A percentile compares a stretch with the other conserved stretches of the same genome.
Conservation (phyloP, 805 yeast genomes). For the Grigorovia transvaalensis region DNA sequence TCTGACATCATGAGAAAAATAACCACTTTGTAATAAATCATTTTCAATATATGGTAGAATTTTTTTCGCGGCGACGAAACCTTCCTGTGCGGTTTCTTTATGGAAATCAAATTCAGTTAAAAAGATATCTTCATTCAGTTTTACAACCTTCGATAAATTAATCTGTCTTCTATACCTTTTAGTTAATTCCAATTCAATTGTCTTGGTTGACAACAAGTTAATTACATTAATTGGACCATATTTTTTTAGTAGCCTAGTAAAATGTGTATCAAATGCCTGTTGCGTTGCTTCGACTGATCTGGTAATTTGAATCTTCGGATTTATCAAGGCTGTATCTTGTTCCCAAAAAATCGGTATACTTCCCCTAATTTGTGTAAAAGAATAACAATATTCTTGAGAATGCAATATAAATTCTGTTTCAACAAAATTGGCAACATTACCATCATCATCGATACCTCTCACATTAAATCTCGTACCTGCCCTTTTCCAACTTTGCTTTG, state of each 20-base stretch:
- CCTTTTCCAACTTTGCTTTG: constrained; percentile 89
- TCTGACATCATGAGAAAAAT: constrained; percentile 59
- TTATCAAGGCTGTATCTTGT: constrained; percentile 79
- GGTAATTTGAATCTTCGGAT: constrained; percentile 80
- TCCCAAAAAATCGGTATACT: constrained; percentile 97
- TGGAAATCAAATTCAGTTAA: constrained; percentile 91
- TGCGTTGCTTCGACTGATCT: constrained; percentile 87
- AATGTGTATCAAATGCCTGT: constrained; percentile 79
- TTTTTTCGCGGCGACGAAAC: constrained; percentile 71
- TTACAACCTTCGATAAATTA: constrained; percentile 28
- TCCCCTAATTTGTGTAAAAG: constrained; percentile 85
- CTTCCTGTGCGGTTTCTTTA: constrained; percentile 78
- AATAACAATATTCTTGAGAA: constrained; percentile 44
- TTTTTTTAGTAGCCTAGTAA: constrained; percentile 52
- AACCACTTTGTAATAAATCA: constrained; percentile 69
- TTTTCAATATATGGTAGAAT: constrained; percentile 54
- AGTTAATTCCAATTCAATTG: constrained; percentile 65
- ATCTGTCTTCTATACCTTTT: constrained; percentile 55
- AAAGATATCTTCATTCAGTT: constrained; percentile 28
- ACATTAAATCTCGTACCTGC: constrained; percentile 95
- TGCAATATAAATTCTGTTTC: constrained; percentile 79
- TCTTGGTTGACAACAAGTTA: constrained; percentile 68
- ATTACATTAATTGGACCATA: constrained; percentile 84
- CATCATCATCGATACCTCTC: constrained; percentile 91
- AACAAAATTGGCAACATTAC: constrained; percentile 90